phyloP scores from a whole-genome alignment of 2,329 filamentous ascomycete genomes.

The Pezicula radicicola region DNA sequence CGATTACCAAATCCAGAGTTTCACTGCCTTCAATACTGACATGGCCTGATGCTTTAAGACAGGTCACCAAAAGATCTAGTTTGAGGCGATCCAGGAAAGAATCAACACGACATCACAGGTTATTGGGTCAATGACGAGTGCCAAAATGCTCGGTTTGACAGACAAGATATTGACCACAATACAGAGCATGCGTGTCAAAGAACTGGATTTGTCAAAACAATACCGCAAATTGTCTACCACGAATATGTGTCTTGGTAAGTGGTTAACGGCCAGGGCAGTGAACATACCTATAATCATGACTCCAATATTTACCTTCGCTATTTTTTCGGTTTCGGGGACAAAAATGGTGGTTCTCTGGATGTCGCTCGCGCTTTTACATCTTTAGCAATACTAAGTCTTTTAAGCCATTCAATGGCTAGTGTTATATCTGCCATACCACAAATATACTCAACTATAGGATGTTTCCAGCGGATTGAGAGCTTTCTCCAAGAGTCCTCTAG shows the following conservation, averaged over 20 bases:
- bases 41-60: background rate
- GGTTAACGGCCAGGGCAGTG: background rate
- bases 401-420: conserved; percentile 32
- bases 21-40: background rate
- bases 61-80: conserved; percentile 4
- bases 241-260: background rate
- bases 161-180: conserved; percentile 27
- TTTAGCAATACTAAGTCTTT: conserved; percentile 33
- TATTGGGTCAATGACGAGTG: conserved; percentile 18
- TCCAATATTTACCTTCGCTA: conserved; percentile 12
- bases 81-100: conserved; percentile 5
- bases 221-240: background rate
- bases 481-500: conserved; percentile 13
- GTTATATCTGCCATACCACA: conserved; percentile 35
- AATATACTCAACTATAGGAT: conserved; percentile 32
- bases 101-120: conserved; percentile 8
- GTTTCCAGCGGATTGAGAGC: conserved; percentile 33
- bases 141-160: conserved; percentile 25
- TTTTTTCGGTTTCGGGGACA: conserved; percentile 31
- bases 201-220: background rate
- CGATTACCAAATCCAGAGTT: background rate
- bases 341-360: conserved; percentile 9
- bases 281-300: conserved; percentile 1
- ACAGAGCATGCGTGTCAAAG: conserved; percentile 13
- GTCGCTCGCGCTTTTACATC: conserved; percentile 32